Evolutionary conservation across 371 early-diverging fungal genomes (phyloP), one percentile per base, ranked within the genome.

Genomic region (Batkoa obscura): DNA sequence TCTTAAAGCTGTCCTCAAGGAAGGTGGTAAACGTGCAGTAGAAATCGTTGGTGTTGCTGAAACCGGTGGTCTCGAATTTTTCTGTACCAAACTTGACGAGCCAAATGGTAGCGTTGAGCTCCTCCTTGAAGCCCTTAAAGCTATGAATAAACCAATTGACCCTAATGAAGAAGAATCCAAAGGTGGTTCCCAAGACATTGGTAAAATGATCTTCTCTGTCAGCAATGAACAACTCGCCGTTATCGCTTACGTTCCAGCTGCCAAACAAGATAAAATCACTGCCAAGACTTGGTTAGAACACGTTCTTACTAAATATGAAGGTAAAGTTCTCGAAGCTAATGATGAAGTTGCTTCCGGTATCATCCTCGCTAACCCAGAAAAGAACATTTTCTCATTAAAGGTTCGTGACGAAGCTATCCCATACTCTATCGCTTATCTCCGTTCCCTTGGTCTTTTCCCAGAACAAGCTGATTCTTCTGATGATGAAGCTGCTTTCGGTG

Each of bases 51-150:
- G 60, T 36, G 60, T 50, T n/a, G 60, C 60, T 31, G 50, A 47
- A 23, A 60, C 49, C 41, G 60, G 60, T 43, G 60, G 60, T 42
- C 56, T 60, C 31, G 56, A 60, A 48, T 60, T 51, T 50, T 60
- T 60, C 56, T 60, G 60, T 37, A 60, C 60, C 60, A 60, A 60
- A 49, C 45, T 60, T 37, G 60, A 60, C 33, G 60, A 60, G 49
- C 60, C 60, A 49, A 31, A 47, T 6, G 60, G 60, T 51, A 50
- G 56, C 34, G 2, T 49, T n/a, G 60, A 60, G 30, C 56, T 60
- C 38, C 31, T 49, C 8, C 33, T 60, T 43, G 50, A 60, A 47
- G 56, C 56, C 34, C 35, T 60, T 30, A 43, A 34, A 13, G 60
- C 60, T 43, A 60, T 60, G 60, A 60, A 60, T 57, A 51, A 48